Evolutionary conservation across 2,329 filamentous ascomycete species (phyloP).

Genomic region (Clathrospora elynae): DNA sequence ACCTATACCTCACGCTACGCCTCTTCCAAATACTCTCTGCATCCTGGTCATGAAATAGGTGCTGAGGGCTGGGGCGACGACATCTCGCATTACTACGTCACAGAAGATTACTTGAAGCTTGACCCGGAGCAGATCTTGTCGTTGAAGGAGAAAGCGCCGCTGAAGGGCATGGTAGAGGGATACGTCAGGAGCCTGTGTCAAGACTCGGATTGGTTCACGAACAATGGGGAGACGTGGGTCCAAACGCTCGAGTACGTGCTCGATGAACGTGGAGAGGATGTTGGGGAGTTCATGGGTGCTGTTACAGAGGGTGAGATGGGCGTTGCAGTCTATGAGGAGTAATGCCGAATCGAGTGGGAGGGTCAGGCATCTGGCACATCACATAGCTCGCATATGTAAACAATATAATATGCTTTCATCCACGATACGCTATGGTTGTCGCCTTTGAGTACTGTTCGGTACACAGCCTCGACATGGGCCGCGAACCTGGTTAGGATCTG

Average conservation of each 20-base stretch:
- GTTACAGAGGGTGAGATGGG: conserved; percentile 73
- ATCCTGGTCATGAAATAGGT: conserved; percentile 58
- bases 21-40: conserved; percentile 54
- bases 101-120: conserved; percentile 68
- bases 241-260: conserved; percentile 64
- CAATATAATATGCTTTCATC: not conserved
- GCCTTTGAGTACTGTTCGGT: too few species aligned
- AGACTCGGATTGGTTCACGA: conserved; percentile 61
- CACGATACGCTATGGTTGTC: too few species aligned
- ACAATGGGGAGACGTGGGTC: conserved; percentile 66
- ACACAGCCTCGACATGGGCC: not conserved
- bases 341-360: too few species aligned
- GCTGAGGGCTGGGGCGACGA: conserved; percentile 69
- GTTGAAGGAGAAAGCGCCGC: conserved; percentile 60
- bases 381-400: not conserved
- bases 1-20: conserved; percentile 49
- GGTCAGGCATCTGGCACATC: too few species aligned
- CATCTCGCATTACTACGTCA: conserved; percentile 66
- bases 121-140: conserved; percentile 64
- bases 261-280: conserved; percentile 59
- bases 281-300: conserved; percentile 65
- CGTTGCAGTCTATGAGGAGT: conserved; percentile 51
- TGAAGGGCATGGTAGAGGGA: conserved; percentile 62
- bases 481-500: too few species aligned
- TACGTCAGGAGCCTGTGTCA: conserved; percentile 57